phyloP scores from a whole-genome alignment of 176 grass and related monocot species.

The Elymus sibiricus region DNA sequence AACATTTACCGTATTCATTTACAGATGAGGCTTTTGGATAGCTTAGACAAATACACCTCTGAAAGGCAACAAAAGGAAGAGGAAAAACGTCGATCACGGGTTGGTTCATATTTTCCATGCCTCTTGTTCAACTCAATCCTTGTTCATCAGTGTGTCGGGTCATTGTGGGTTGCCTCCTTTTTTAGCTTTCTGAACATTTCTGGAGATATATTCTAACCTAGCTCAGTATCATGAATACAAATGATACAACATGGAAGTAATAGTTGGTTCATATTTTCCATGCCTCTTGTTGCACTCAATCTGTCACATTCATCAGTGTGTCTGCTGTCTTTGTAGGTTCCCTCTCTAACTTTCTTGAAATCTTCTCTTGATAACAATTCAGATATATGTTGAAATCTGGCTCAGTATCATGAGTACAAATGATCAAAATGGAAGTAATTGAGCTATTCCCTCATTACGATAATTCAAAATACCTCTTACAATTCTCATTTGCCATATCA shows the following conservation, averaged over 20 bases:
- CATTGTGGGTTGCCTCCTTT: neutral
- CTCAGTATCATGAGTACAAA: neutral
- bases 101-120: slow-evolving; percentile 35
- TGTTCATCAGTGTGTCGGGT: neutral
- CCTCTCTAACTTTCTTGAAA: neutral
- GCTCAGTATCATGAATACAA: neutral
- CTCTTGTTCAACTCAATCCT: neutral
- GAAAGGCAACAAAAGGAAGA: slow-evolving; percentile 69
- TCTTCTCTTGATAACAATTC: neutral
- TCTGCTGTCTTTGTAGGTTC: neutral
- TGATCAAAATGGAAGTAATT: neutral
- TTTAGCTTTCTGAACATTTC: neutral
- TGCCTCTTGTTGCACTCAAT: neutral
- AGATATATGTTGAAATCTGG: neutral
- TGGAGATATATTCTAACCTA: neutral
- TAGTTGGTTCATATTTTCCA: slow-evolving; percentile 33
- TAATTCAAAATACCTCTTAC: neutral
- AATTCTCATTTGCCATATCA: neutral
- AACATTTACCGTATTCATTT: neutral
- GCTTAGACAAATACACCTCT: slow-evolving; percentile 62
- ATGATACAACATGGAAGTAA: neutral
- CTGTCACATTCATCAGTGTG: neutral
- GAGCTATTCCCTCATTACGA: neutral
- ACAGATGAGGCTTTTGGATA: slow-evolving; percentile 63
- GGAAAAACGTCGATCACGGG: slow-evolving; percentile 59